Conservation (phyloP, 495 filamentous ascomycete species). For the Wilcoxina mikolae region DNA sequence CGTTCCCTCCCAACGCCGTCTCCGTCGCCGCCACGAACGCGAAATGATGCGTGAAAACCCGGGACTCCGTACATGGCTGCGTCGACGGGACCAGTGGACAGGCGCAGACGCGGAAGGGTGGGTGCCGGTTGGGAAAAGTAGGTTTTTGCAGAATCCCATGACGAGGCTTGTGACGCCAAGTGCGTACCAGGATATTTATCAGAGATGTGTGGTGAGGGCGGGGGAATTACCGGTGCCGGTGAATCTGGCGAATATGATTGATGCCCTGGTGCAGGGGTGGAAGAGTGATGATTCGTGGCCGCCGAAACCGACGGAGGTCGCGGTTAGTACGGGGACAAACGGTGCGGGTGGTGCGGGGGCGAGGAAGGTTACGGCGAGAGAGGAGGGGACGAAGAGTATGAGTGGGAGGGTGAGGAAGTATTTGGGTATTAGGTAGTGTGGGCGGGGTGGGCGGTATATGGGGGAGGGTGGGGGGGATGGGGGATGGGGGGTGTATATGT, state of each 20-base stretch:
- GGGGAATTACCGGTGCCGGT: conserved; percentile 72
- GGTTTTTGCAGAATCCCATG: conserved; percentile 45
- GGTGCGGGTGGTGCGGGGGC: not conserved
- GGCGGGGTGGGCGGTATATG: not conserved
- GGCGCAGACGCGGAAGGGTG: conserved; percentile 42
- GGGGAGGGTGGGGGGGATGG: no score
- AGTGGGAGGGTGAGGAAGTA: conserved; percentile 10
- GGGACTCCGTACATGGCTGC: conserved; percentile 60
- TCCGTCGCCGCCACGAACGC: not conserved
- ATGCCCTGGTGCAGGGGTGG: conserved; percentile 81
- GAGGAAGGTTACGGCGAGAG: not conserved
- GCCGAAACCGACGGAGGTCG: conserved; percentile 38
- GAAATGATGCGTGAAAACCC: not conserved
- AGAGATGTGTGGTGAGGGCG: conserved; percentile 63
- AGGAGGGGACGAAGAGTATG: not conserved
- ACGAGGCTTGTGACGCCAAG: conserved; percentile 54
- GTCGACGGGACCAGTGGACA: conserved; percentile 71
- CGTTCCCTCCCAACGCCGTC: not conserved
- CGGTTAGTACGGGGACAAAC: not conserved
- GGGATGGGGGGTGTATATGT: no score
- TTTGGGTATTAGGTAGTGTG: not conserved
- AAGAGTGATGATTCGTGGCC: conserved; percentile 92
- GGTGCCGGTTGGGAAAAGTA: conserved; percentile 12
- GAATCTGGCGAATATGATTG: conserved; percentile 64
- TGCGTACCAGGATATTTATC: conserved; percentile 71